Evolutionary conservation across 2,329 filamentous ascomycete genomes (phyloP).

Genomic region (Colletotrichum coccodes): DNA sequence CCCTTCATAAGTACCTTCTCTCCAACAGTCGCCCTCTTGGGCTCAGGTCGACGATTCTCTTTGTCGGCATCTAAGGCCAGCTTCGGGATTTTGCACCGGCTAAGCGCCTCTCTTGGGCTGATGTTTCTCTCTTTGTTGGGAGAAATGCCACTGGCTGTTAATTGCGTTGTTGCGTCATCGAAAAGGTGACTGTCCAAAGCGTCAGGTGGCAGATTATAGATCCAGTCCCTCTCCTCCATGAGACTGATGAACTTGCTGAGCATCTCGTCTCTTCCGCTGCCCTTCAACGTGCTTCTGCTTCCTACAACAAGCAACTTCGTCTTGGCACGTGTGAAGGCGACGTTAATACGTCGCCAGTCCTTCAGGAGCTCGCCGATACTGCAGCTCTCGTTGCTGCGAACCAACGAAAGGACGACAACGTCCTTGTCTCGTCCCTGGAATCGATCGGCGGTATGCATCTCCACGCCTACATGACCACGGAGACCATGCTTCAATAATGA

Average conservation of each 20-base stretch:
- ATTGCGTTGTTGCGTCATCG: slow-evolving; percentile 64
- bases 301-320: slow-evolving; percentile 92
- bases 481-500: slow-evolving; percentile 82
- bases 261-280: slow-evolving; percentile 78
- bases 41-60: slow-evolving; percentile 59
- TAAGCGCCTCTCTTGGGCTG: slow-evolving; percentile 10
- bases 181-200: slow-evolving; percentile 77
- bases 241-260: slow-evolving; percentile 79
- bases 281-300: slow-evolving; percentile 81
- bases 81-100: slow-evolving; percentile 13
- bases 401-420: slow-evolving; percentile 86
- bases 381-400: slow-evolving; percentile 84
- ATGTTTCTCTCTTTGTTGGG: slow-evolving; percentile 8
- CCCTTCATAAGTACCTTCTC: slow-evolving; percentile 71
- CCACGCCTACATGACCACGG: slow-evolving; percentile 70
- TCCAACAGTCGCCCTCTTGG: slow-evolving; percentile 67
- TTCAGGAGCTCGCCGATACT: slow-evolving; percentile 91
- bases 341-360: slow-evolving; percentile 94
- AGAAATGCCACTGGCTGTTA: slow-evolving; percentile 44
- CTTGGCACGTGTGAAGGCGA: slow-evolving; percentile 92
- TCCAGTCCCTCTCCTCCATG: slow-evolving; percentile 83
- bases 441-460: slow-evolving; percentile 96
- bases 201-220: slow-evolving; percentile 74
- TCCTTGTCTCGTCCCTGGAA: slow-evolving; percentile 98
- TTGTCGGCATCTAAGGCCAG: slow-evolving; percentile 44